Base-by-base conservation (phyloP, 768 basidiomycete genomes). In the Pholiota microspora region DNA sequence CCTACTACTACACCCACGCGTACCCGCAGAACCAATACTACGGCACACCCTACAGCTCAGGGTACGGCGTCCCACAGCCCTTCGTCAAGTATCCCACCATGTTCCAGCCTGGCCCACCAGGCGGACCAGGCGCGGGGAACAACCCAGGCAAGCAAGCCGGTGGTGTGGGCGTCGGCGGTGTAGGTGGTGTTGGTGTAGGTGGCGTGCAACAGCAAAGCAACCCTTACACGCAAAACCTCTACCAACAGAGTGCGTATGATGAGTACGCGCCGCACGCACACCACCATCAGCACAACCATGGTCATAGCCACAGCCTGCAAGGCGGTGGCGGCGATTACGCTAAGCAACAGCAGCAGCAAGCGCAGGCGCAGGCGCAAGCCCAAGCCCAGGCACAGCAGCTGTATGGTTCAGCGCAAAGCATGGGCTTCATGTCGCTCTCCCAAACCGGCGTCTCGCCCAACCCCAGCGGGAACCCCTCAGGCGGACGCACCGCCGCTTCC, bases 1-100 rank as follows among this genome's bases (percentile, higher is more conserved):
- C 77, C 12, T 80, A 80, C 53, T 84, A 79, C 60, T 83, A 85
- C 69, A 82, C 82, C 58, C 78, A 83, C 60, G 80, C 82, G n/a
- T 89, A 86, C 67, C 83, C 85, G 3, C 87, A 88, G 64, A 86
- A 84, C 61, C 87, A 89, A 62, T 89, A 84, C 69, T 91, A 89
- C 58, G 84, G 87, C 45, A 72, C 80, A 1, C 86, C 89, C 4
- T 91, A 91, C 73, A 75, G 67, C 62, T 76, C 76, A 46, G 76
- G 73, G 15, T 81, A 80, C 56, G n/a, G n/a, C n/a, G 77, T 87
- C 65, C 85, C 88, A 6, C 85, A 87, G 62, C 83, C 83, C 3
- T 88, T 85, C 65, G 83, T 85, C 66, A 88, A 91, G 70, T 91
- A 90, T 64, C 87, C 88, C 1, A 69, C 87, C 27, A 84, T 90